These are phyloP conservation scores for Favolaschia claudopus DNA, from an alignment of 768 basidiomycete genomes.

Conservation along the genomic window DNA sequence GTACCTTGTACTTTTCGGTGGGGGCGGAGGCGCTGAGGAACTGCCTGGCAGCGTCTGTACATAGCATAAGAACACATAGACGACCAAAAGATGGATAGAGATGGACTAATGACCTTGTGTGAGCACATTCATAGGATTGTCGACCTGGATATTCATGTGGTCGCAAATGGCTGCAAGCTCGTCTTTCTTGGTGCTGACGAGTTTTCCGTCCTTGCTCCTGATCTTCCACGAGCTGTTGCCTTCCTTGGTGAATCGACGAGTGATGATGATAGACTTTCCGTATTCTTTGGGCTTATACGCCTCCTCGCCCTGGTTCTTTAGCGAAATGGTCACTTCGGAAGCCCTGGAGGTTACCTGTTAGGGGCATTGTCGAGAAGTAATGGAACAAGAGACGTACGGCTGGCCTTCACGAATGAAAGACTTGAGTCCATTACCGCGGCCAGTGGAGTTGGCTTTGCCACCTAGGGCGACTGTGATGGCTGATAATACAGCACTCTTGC, in stretches of 20 bases:
- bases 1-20: constrained; percentile 88
- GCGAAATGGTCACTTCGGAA: constrained; percentile 77
- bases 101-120: constrained; percentile 68
- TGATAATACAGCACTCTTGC: constrained; percentile 93
- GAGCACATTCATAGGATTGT: constrained; percentile 94
- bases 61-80: constrained; percentile 5
- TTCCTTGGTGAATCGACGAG: constrained; percentile 79
- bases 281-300: constrained; percentile 88
- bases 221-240: constrained; percentile 87
- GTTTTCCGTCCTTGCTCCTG: constrained; percentile 67
- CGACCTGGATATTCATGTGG: constrained; percentile 96
- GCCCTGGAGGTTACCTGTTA: constrained; percentile 45
- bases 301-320: constrained; percentile 93
- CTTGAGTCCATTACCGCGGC: constrained; percentile 85
- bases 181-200: constrained; percentile 79
- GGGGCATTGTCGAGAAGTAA: not conserved
- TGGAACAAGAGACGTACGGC: constrained; percentile 54
- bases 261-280: constrained; percentile 85
- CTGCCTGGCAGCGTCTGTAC: constrained; percentile 70
- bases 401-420: constrained; percentile 88
- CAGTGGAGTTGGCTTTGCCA: constrained; percentile 91
- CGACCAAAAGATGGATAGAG: too few relatives aligned
- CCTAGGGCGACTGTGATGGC: constrained; percentile 94
- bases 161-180: constrained; percentile 91
- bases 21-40: constrained; percentile 87